A percentile compares a stretch with the other conserved stretches of the same genome.
Evolutionary conservation across 139 green algal genomes (phyloP).

Genomic region (Closterium sp.): DNA sequence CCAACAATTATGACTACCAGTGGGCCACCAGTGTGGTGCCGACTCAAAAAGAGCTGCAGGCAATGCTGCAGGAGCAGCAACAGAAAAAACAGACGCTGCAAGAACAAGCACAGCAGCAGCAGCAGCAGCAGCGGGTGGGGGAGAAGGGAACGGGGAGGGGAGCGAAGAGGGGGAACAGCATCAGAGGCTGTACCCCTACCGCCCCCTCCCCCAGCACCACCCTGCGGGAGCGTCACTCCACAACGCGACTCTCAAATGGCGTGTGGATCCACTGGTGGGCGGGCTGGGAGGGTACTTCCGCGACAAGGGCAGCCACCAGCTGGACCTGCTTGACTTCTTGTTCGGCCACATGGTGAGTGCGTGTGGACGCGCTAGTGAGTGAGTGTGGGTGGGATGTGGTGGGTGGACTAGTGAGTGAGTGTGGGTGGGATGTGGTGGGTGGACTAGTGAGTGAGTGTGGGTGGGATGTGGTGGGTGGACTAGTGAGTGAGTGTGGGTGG

Average conservation of each 20-base stretch:
- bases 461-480: too few species aligned
- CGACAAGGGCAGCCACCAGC: slow-evolving; percentile 36
- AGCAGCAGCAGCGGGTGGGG: background rate
- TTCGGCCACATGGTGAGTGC: slow-evolving; percentile 26
- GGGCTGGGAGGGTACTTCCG: slow-evolving; percentile 29
- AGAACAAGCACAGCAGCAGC: background rate
- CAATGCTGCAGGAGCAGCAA: background rate
- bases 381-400: too few species aligned
- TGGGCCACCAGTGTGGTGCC: background rate
- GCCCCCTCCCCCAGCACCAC: background rate
- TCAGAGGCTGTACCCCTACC: background rate
- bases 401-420: too few species aligned
- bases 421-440: too few species aligned
- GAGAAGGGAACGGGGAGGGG: background rate
- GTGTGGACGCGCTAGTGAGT: too few species aligned
- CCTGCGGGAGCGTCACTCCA: slow-evolving; percentile 8
- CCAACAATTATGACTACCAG: slow-evolving; percentile 24
- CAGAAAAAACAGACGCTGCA: background rate
- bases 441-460: too few species aligned
- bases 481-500: too few species aligned
- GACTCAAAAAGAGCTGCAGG: background rate
- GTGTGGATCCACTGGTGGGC: slow-evolving; percentile 2
- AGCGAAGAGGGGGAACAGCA: background rate
- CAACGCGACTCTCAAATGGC: slow-evolving; percentile 6
- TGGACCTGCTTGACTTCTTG: slow-evolving; percentile 29